phyloP scores from a whole-genome alignment of 257 asterid genomes.

The Knoxia roxburghii region DNA sequence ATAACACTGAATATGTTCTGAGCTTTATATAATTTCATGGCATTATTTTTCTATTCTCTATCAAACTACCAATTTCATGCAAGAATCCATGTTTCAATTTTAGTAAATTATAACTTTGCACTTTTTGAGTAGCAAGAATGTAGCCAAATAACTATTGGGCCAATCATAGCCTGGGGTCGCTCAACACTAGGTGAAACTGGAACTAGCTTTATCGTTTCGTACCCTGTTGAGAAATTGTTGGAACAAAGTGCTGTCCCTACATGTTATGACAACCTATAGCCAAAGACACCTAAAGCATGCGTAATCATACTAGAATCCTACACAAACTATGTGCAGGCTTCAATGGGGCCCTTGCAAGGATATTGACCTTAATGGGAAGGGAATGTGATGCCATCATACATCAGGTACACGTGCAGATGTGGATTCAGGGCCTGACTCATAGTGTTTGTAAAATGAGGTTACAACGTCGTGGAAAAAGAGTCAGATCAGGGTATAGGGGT shows the following conservation, averaged over 20 bases:
- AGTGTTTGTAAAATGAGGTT: too few species aligned
- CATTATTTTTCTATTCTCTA: too few species aligned
- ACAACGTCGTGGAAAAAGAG: too few species aligned
- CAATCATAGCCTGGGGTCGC: neutral
- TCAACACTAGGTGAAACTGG: neutral
- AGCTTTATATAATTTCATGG: too few species aligned
- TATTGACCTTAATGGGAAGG: neutral
- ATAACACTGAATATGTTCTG: too few species aligned
- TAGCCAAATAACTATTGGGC: neutral
- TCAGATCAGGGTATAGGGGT: too few species aligned
- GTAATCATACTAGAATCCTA: neutral
- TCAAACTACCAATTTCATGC: too few species aligned
- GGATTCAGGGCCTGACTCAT: too few species aligned
- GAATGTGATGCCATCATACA: neutral
- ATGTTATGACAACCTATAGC: neutral
- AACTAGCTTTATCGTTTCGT: neutral
- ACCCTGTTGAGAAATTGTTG: neutral
- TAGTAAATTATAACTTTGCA: neutral
- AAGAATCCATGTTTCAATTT: neutral
- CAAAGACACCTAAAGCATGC: neutral
- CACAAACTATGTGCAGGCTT: neutral
- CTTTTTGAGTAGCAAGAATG: neutral
- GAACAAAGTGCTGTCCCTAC: neutral
- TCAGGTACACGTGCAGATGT: too few species aligned
- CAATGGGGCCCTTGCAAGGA: neutral